phyloP scores from a whole-genome alignment of 805 yeast genomes.

The Ogataea methylovora region DNA sequence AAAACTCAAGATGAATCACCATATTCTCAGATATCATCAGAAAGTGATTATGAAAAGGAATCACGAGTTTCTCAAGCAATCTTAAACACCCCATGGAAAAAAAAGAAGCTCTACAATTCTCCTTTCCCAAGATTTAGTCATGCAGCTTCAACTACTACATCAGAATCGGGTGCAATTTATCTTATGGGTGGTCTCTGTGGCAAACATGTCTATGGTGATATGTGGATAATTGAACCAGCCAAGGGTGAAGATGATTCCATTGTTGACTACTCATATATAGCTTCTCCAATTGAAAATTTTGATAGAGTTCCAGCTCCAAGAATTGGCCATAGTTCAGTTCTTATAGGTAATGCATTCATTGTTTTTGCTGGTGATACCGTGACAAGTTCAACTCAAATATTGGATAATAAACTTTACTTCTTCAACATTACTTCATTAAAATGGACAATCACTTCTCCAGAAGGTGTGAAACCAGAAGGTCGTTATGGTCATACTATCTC shows the following conservation, averaged over 20 bases:
- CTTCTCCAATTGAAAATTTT: constrained; percentile 55
- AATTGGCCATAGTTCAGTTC: constrained; percentile 89
- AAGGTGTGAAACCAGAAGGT: constrained; percentile 76
- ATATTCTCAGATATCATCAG: constrained; percentile 1
- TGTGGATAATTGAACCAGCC: constrained; percentile 75
- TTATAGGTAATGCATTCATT: constrained; percentile 92
- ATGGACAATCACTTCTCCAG: constrained; percentile 74
- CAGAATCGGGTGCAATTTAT: constrained; percentile 75
- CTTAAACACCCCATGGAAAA: constrained; percentile 52
- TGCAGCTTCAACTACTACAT: constrained; percentile 68
- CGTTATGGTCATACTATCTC: constrained; percentile 91
- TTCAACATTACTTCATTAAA: constrained; percentile 71
- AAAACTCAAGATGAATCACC: background rate
- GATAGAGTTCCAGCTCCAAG: constrained; percentile 90
- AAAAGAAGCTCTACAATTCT: constrained; percentile 55
- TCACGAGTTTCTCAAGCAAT: background rate
- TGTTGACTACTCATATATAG: constrained; percentile 29
- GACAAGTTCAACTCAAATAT: constrained; percentile 63
- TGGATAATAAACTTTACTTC: constrained; percentile 86
- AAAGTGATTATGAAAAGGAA: background rate
- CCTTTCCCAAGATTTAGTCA: constrained; percentile 96
- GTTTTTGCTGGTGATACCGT: constrained; percentile 96
- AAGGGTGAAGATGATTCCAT: constrained; percentile 14
- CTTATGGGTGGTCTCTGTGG: constrained; percentile 95
- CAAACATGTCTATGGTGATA: constrained; percentile 87